Evolutionary conservation across 352 stramenopile genomes (phyloP).

Genomic region (Sclerospora graminicola): DNA sequence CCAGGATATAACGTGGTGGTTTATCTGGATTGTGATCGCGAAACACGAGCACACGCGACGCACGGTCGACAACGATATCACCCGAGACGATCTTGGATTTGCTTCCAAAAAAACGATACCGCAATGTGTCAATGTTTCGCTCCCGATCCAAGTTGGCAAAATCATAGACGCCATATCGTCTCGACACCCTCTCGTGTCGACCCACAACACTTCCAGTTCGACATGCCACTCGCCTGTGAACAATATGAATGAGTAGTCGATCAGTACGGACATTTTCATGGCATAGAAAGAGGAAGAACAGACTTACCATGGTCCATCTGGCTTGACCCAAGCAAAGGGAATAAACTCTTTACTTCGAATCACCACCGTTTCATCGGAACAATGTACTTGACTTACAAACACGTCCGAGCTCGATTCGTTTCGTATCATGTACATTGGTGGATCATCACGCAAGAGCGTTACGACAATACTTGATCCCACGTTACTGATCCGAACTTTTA

Average conservation of each 20-base stretch:
- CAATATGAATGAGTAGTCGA: too few species aligned
- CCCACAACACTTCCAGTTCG: conserved; percentile 38
- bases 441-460: conserved; percentile 62
- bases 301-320: conserved; percentile 56
- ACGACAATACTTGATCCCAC: conserved; percentile 76
- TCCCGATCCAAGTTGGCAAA: conserved; percentile 79
- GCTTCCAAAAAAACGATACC: conserved; percentile 62
- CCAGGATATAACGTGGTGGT: conserved; percentile 57
- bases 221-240: conserved; percentile 53
- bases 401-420: conserved; percentile 75
- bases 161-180: conserved; percentile 67
- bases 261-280: too few species aligned
- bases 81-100: conserved; percentile 53
- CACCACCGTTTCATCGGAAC: conserved; percentile 48
- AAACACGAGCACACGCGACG: conserved; percentile 75
- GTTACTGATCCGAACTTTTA: conserved; percentile 69
- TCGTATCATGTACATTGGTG: conserved; percentile 78
- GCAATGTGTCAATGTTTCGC: conserved; percentile 56
- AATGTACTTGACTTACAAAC: conserved; percentile 58
- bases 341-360: conserved; percentile 63
- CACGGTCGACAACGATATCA: conserved; percentile 69
- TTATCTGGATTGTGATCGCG: conserved; percentile 46
- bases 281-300: too few species aligned
- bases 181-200: conserved; percentile 39
- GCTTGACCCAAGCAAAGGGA: conserved; percentile 75